phyloP scores from a whole-genome alignment of 768 basidiomycete genomes.

The Pleurotus tuber-regium region DNA sequence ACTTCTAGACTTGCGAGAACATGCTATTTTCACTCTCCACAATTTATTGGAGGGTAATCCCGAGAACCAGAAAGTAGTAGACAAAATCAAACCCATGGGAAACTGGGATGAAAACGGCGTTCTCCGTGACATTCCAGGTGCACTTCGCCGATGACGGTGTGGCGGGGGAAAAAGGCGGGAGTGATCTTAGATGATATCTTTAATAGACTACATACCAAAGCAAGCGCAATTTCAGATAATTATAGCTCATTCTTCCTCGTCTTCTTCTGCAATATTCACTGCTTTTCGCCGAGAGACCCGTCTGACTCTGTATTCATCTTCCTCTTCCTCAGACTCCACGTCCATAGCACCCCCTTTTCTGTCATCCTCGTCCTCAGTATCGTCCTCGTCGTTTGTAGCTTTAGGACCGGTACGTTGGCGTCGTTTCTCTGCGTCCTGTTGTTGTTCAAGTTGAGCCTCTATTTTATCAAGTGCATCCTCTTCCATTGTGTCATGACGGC shows the following conservation, averaged over 20 bases:
- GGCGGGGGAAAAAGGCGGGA: too few species aligned
- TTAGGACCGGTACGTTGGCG: too few species aligned
- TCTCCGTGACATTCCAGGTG: conserved; percentile 37
- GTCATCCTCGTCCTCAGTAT: conserved; percentile 28
- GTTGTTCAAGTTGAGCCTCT: conserved; percentile 63
- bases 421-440: conserved; percentile 46
- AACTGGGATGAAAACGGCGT: conserved; percentile 59
- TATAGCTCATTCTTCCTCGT: conserved; percentile 47
- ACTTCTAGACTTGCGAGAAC: conserved; percentile 78
- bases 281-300: conserved; percentile 57
- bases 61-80: conserved; percentile 80
- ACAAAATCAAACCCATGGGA: conserved; percentile 62
- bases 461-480: conserved; percentile 67
- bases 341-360: conserved; percentile 57
- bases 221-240: conserved; percentile 10
- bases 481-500: conserved; percentile 35
- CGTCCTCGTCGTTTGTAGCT: conserved; percentile 27
- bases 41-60: conserved; percentile 74
- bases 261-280: conserved; percentile 61
- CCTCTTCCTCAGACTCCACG: conserved; percentile 72
- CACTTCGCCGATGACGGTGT: conserved; percentile 28
- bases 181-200: not conserved
- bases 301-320: conserved; percentile 67
- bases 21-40: conserved; percentile 82
- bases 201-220: conserved; percentile 11